Evolutionary conservation across 1,139 yeast species (phyloP).

Genomic region (Yamadazyma siamensis): DNA sequence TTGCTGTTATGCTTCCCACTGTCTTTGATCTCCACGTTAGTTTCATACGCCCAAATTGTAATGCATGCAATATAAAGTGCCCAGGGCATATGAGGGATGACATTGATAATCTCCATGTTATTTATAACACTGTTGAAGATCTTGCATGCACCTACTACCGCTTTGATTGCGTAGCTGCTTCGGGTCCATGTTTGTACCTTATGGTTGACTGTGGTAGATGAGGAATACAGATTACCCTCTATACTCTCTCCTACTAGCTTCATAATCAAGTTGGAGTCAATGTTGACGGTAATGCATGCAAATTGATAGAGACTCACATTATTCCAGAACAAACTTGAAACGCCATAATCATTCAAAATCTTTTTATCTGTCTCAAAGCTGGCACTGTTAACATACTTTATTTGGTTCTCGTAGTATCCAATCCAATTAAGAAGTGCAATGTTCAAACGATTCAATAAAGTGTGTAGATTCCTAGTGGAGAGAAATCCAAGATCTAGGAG

Average conservation of each 20-base stretch:
- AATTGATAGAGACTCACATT: constrained; percentile 17
- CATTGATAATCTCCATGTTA: constrained; percentile 11
- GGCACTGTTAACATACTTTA: constrained; percentile 8
- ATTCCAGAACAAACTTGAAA: constrained; percentile 20
- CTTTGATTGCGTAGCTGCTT: constrained; percentile 17
- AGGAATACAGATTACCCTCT: too few relatives aligned
- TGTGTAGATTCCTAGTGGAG: constrained; percentile 4
- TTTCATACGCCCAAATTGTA: constrained; percentile 18
- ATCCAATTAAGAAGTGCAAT: constrained; percentile 36
- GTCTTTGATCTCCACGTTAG: constrained; percentile 3
- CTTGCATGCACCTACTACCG: constrained; percentile 19
- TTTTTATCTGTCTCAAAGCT: not conserved
- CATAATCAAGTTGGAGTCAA: constrained; percentile 3
- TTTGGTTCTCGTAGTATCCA: constrained; percentile 22
- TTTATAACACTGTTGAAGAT: constrained; percentile 12
- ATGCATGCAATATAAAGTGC: constrained; percentile 16
- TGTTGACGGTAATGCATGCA: constrained; percentile 12
- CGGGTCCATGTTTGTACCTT: constrained; percentile 16
- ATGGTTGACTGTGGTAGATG: too few relatives aligned
- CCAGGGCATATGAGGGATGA: constrained; percentile 18
- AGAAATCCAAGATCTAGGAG: constrained; percentile 23
- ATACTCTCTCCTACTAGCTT: constrained; percentile 1
- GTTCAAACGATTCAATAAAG: constrained; percentile 25
- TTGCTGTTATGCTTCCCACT: not conserved
- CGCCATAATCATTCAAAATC: constrained; percentile 14